These are phyloP conservation scores for Silene coronaria DNA, from an alignment of 179 eudicot species.

Conservation along the genomic window DNA sequence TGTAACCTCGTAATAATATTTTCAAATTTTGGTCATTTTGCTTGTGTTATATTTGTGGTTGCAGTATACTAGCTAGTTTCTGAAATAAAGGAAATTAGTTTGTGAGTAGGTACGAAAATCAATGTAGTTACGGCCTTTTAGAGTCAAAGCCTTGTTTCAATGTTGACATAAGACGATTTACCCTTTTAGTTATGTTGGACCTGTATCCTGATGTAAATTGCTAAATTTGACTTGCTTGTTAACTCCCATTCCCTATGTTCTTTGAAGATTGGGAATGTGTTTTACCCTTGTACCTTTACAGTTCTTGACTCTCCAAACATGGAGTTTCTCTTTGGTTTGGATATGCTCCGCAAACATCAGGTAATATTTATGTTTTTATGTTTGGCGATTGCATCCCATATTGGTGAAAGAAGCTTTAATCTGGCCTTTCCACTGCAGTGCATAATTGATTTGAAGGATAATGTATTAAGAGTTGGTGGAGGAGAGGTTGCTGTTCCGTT, in stretches of 20 bases:
- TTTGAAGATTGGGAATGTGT: constrained; percentile 78
- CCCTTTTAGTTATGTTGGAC: constrained; percentile 1
- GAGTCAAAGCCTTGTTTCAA: not conserved
- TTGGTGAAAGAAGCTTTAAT: constrained; percentile 1
- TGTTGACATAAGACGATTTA: not conserved
- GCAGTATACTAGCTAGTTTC: not conserved
- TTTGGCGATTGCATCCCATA: not conserved
- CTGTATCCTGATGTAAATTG: constrained; percentile 13
- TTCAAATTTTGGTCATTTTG: constrained; percentile 1
- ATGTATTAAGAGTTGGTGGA: constrained; percentile 89
- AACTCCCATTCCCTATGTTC: constrained; percentile 23
- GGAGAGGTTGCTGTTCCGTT: constrained; percentile 97
- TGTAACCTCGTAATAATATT: not conserved
- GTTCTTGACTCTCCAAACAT: constrained; percentile 95
- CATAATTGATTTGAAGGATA: constrained; percentile 92
- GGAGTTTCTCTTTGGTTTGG: constrained; percentile 97
- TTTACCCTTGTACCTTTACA: constrained; percentile 84
- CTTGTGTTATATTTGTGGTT: constrained; percentile 1
- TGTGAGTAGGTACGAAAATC: not conserved
- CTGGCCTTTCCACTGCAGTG: constrained; percentile 46
- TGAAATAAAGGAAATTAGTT: constrained; percentile 2
- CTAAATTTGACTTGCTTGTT: constrained; percentile 23
- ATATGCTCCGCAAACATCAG: constrained; percentile 99
- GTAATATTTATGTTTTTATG: constrained; percentile 28
- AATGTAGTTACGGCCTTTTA: not conserved